Conservation (phyloP, 2,329 filamentous ascomycete genomes). For the Monilinia polystroma region DNA sequence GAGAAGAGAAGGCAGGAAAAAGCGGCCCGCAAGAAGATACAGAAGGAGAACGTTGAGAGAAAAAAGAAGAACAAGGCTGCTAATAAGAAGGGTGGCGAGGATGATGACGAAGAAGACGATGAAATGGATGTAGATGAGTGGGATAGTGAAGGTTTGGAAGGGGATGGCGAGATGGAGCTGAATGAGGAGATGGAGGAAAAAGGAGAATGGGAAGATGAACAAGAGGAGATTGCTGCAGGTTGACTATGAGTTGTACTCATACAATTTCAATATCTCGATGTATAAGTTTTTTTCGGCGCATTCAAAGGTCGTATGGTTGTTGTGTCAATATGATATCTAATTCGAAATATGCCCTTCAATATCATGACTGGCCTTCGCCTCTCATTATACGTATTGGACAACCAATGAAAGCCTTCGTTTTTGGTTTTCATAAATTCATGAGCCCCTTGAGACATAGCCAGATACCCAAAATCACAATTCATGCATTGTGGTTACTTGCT, state of each 20-base stretch:
- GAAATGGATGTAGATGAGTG: constrained; percentile 49
- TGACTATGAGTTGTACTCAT: constrained; percentile 20
- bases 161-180: constrained; percentile 39
- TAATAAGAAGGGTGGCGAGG: constrained; percentile 49
- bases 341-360: background rate
- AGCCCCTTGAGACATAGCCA: background rate
- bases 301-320: background rate
- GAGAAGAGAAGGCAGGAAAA: constrained; percentile 75
- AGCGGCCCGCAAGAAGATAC: constrained; percentile 74
- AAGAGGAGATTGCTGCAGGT: constrained; percentile 40
- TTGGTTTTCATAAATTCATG: background rate
- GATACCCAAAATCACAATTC: background rate
- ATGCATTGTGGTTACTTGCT: background rate
- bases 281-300: constrained; percentile 8
- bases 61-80: constrained; percentile 64
- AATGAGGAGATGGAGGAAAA: constrained; percentile 40
- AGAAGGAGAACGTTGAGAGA: constrained; percentile 86
- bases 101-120: constrained; percentile 52
- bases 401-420: background rate
- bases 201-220: constrained; percentile 40
- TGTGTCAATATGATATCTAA: constrained; percentile 13
- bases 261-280: constrained; percentile 1
- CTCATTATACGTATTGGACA: background rate
- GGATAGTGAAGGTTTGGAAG: constrained; percentile 41
- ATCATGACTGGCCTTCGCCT: background rate